Evolutionary conservation across 192 early-diverging fungal species (phyloP).

Genomic region (Coemansia sp.): DNA sequence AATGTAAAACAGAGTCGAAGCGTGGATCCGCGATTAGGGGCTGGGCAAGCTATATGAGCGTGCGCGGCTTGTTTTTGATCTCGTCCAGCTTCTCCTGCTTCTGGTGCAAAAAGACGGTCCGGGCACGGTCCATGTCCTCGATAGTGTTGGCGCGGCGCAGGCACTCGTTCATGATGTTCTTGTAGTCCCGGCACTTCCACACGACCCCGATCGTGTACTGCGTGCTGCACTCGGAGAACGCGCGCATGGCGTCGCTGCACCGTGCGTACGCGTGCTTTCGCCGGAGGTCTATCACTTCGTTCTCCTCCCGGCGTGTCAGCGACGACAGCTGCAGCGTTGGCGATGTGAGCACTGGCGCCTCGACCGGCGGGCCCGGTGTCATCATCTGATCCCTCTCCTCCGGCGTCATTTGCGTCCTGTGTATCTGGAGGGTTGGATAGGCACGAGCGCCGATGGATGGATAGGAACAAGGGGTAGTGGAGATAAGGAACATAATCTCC

Average conservation of each 20-base stretch:
- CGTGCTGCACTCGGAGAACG: constrained; percentile 42
- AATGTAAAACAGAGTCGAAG: neutral
- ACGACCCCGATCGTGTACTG: constrained; percentile 41
- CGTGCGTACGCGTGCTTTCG: constrained; percentile 34
- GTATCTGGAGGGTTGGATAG: no score
- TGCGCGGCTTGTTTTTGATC: constrained; percentile 39
- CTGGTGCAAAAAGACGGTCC: constrained; percentile 17
- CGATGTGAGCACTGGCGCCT: constrained; percentile 20
- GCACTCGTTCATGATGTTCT: constrained; percentile 48
- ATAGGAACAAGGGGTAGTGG: no score
- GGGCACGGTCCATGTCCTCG: constrained; percentile 45
- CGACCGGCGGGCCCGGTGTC: constrained; percentile 36
- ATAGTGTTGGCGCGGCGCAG: constrained; percentile 43
- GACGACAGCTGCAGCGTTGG: constrained; percentile 27
- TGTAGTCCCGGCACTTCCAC: constrained; percentile 40
- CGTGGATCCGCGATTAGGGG: no score
- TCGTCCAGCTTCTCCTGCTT: constrained; percentile 22
- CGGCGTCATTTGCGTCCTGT: constrained; percentile 33
- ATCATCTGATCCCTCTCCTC: constrained; percentile 34
- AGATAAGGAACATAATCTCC: no score
- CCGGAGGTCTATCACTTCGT: constrained; percentile 35
- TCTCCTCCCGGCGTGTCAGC: constrained; percentile 38
- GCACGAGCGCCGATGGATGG: no score
- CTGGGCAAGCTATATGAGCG: no score
- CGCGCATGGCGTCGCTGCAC: constrained; percentile 24